Conservation (phyloP, 495 filamentous ascomycete species). For the Penicillium fimorum region DNA sequence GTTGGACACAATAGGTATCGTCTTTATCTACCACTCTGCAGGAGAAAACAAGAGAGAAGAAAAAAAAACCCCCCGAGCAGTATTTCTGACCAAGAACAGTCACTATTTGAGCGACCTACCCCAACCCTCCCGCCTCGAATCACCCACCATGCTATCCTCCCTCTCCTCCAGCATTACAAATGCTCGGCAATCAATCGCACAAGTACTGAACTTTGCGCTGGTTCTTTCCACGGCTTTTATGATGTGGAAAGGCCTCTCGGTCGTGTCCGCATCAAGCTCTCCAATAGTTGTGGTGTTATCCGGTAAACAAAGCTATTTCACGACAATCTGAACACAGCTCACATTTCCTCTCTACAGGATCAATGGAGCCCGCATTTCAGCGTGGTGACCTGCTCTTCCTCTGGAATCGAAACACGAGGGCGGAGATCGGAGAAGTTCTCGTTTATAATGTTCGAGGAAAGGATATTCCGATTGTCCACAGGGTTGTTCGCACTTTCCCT, state of each 20-base stretch:
- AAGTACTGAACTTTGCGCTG: conserved; percentile 91
- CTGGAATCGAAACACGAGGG: conserved; percentile 78
- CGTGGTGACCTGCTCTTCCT: conserved; percentile 89
- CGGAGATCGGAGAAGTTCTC: conserved; percentile 79
- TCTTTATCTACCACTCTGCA: not conserved
- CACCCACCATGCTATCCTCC: conserved; percentile 66
- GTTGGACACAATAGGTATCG: conserved; percentile 6
- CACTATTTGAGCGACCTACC: not conserved
- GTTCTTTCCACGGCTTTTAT: conserved; percentile 95
- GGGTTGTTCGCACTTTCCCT: conserved; percentile 55
- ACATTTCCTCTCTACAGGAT: conserved; percentile 70
- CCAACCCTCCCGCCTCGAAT: conserved; percentile 7
- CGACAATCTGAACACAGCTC: not conserved
- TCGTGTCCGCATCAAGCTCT: conserved; percentile 79
- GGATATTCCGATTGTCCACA: conserved; percentile 30
- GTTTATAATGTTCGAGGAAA: conserved; percentile 53
- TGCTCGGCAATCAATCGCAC: conserved; percentile 80
- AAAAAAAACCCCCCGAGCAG: too few species aligned
- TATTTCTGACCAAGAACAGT: not conserved
- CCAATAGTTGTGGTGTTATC: conserved; percentile 55
- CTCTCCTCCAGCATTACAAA: conserved; percentile 60
- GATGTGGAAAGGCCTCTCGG: conserved; percentile 91
- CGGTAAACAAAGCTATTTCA: not conserved
- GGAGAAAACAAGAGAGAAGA: not conserved
- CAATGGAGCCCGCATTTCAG: conserved; percentile 97